Base-by-base conservation (phyloP, 2,329 filamentous ascomycete genomes). In the Fusarium virguliforme region DNA sequence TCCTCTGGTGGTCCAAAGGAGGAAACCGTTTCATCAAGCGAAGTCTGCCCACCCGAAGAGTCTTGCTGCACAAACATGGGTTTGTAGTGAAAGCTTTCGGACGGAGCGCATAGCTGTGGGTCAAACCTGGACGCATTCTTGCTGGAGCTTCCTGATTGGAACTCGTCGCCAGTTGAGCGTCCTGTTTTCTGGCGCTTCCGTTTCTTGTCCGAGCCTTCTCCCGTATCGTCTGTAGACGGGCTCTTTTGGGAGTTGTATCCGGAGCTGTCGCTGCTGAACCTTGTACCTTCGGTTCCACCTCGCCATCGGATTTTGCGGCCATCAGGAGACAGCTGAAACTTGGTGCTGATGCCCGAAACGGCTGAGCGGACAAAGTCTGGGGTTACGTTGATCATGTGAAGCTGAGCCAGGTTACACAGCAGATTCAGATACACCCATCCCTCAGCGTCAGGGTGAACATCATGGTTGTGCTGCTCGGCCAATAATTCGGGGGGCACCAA, bases 361-460 rank as follows among this genome's bases (percentile, higher is more conserved):
- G 94, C 92, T 37, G 88, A 88, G 64, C 92, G 90, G 40, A 96
- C 90, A 74, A 95, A 95, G 30, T 91, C 89, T 0, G 91, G 86
- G 0, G 94, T 94, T 1, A 97, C 93, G 64, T 94, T 95, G 72
- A 96, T 86, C 0, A 94, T 95, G 74, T 97, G 94, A 18, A 97
- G 83, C 80, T 97, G 94, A 0, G 94, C 94, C 84, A 97, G 87
- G 75, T 92, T 94, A 77, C 91, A 90, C 2, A 97, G 85, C 1
- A 97, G 82, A 73, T 96, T 96, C 7, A 96, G 82, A 74, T 95
- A 95, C 0, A 95, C 89, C 93, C 93, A 96, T 5, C 92, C 92
- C 28, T 94, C 90, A 0, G 85, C 84, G 60, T 91, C 90, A 0
- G 90, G 86, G 13, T 87, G 85, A 10, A 89, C 87, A 57, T 89